phyloP scores from a whole-genome alignment of 2,329 filamentous ascomycete genomes.

The Ophiosphaerella herpotricha region DNA sequence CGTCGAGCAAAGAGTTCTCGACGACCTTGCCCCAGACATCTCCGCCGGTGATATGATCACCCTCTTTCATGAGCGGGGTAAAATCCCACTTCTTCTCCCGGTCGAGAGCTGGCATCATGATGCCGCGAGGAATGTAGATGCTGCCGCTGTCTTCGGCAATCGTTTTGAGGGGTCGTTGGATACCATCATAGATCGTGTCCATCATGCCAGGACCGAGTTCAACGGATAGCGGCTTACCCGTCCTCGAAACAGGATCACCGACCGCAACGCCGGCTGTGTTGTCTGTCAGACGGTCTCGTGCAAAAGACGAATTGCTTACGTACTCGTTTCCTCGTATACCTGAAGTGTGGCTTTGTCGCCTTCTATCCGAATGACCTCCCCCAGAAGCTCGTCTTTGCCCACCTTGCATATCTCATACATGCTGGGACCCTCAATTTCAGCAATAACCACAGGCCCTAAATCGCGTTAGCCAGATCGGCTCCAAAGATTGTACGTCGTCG shows the following conservation, averaged over 20 bases:
- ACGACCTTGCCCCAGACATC: slow-evolving; percentile 94
- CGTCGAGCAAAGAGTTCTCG: slow-evolving; percentile 86
- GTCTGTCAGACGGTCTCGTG: no score
- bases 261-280: slow-evolving; percentile 84
- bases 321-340: slow-evolving; percentile 98
- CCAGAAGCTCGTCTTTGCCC: slow-evolving; percentile 87
- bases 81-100: slow-evolving; percentile 96
- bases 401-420: slow-evolving; percentile 52
- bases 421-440: no score
- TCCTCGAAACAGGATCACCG: slow-evolving; percentile 87
- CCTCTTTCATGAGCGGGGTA: slow-evolving; percentile 86
- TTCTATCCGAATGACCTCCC: slow-evolving; percentile 98
- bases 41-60: slow-evolving; percentile 94
- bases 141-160: slow-evolving; percentile 79
- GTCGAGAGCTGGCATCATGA: slow-evolving; percentile 84
- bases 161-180: slow-evolving; percentile 88
- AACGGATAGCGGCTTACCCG: slow-evolving; percentile 94
- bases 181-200: slow-evolving; percentile 99
- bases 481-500: slow-evolving; percentile 72
- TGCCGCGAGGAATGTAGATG: slow-evolving; percentile 98
- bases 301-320: slow-evolving; percentile 21
- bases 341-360: slow-evolving; percentile 95
- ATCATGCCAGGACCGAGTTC: slow-evolving; percentile 96
- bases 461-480: no score
- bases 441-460: no score